Conservation (phyloP, 192 early-diverging fungal species). For the Backusella australiensis region DNA sequence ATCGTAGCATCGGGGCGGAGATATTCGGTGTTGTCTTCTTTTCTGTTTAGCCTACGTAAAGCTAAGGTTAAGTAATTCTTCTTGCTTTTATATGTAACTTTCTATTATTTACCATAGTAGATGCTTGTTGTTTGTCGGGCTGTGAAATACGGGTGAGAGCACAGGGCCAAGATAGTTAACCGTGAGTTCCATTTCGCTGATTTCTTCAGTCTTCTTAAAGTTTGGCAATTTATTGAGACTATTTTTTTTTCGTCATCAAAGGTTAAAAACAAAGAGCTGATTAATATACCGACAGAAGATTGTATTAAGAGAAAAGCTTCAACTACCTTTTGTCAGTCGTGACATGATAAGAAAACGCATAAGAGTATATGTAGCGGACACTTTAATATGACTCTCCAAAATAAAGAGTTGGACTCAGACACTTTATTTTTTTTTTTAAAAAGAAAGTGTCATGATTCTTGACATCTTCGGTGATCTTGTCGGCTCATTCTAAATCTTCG, state of each 20-base stretch:
- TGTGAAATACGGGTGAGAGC: constrained; percentile 4
- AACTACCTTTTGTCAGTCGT: not conserved
- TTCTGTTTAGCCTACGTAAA: not conserved
- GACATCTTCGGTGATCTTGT: too few relatives aligned
- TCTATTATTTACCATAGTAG: not conserved
- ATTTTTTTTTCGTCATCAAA: constrained; percentile 5
- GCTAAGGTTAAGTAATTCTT: not conserved
- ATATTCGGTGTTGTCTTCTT: not conserved
- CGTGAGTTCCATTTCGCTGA: constrained; percentile 1
- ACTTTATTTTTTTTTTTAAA: too few relatives aligned
- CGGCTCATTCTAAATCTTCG: too few relatives aligned
- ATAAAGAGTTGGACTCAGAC: too few relatives aligned
- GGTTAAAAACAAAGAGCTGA: not conserved
- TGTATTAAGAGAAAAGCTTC: not conserved
- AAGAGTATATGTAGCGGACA: not conserved
- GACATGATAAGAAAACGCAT: not conserved
- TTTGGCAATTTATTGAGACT: not conserved
- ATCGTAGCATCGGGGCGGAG: not conserved
- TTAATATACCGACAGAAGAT: not conserved
- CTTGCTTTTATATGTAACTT: not conserved
- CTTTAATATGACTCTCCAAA: too few relatives aligned
- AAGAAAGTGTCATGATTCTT: too few relatives aligned
- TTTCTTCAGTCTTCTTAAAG: constrained; percentile 3
- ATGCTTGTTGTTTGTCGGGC: not conserved
- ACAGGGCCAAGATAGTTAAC: not conserved